Evolutionary conservation across 2,329 filamentous ascomycete genomes (phyloP), one percentile per base, ranked within the genome.

Genomic region (Penicillium sp.): DNA sequence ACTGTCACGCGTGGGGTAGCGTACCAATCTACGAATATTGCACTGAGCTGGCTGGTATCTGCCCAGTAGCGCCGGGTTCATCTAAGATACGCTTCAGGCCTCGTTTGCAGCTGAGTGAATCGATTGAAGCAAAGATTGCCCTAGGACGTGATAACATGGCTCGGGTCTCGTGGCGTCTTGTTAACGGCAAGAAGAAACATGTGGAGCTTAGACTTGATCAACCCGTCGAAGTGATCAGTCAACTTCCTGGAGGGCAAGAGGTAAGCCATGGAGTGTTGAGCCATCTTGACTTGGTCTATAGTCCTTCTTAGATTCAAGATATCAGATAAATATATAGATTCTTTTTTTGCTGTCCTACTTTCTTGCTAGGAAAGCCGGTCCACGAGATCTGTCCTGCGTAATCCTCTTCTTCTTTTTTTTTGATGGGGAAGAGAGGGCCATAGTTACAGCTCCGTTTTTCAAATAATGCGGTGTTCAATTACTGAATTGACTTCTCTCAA

Each of bases 1-100:
- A 81, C 63, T 81, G 79, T 53, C 78, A 81, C 68, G 78, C 78
- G 2, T 80, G 77, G 79, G 76, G 78, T 1, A 77, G 76, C 58
- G 76, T 78, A 16, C 78, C 78, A 0, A 68, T 81, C 4, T 80
- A 80, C 54, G 78, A 80, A 58, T 80, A 73, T 42, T 76, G 71
- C 35, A 73, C 74, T 8, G 78, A 80, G 63, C 10, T 80, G 5
- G 70, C 69, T 6, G 70, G 70, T 3, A 38, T 72, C 38, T 57
- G 52, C 6, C 66, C 68, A 0, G 22, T 65, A 0, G 56, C 59
- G 1, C 45, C 66, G 3, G 68, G 68, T 0, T 68, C 54, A 1
- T 56, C 52, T 4, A 66, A 59, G 16, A 51, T 71, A 35, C 40
- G 59, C 0, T 71, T 71, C 33, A 68, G 59, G 33, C 70, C 70